Evolutionary conservation across 2,329 filamentous ascomycete genomes (phyloP).

Genomic region (Sphaerulina musiva): DNA sequence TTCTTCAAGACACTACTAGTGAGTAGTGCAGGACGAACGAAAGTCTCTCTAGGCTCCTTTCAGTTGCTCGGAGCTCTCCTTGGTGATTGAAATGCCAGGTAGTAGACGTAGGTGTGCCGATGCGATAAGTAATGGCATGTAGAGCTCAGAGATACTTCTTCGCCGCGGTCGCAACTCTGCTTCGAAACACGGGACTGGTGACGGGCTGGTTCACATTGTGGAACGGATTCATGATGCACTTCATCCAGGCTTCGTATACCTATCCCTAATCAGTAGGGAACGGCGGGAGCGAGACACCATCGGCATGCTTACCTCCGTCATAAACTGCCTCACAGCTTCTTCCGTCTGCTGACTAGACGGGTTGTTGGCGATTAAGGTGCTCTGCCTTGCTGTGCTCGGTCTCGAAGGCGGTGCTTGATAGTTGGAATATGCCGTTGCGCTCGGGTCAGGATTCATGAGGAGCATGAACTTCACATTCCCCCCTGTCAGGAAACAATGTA

Average conservation of each 20-base stretch:
- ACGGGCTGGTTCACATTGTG: conserved; percentile 81
- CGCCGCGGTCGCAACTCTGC: conserved; percentile 75
- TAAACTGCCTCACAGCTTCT: conserved; percentile 92
- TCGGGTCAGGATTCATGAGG: conserved; percentile 67
- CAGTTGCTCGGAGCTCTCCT: too few relatives aligned
- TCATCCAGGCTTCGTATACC: conserved; percentile 94
- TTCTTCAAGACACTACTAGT: too few relatives aligned
- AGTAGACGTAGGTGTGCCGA: background rate
- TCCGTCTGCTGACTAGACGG: conserved; percentile 85
- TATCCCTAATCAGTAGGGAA: conserved; percentile 13
- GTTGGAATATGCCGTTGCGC: conserved; percentile 31
- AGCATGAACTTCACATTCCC: conserved; percentile 91
- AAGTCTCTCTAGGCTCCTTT: too few relatives aligned
- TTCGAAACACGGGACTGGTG: conserved; percentile 76
- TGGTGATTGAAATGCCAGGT: too few relatives aligned
- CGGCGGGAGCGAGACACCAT: background rate
- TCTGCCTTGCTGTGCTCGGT: conserved; percentile 30
- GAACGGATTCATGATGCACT: conserved; percentile 95
- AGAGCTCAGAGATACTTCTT: conserved; percentile 54
- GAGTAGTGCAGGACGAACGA: too few relatives aligned
- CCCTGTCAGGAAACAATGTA: conserved; percentile 84
- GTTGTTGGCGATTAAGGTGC: conserved; percentile 48
- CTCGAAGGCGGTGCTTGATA: conserved; percentile 28
- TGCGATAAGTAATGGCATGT: background rate
- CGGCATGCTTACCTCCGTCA: conserved; percentile 55